Base-by-base conservation (phyloP, 805 yeast genomes). In the Saccharomycopsis microspora region DNA sequence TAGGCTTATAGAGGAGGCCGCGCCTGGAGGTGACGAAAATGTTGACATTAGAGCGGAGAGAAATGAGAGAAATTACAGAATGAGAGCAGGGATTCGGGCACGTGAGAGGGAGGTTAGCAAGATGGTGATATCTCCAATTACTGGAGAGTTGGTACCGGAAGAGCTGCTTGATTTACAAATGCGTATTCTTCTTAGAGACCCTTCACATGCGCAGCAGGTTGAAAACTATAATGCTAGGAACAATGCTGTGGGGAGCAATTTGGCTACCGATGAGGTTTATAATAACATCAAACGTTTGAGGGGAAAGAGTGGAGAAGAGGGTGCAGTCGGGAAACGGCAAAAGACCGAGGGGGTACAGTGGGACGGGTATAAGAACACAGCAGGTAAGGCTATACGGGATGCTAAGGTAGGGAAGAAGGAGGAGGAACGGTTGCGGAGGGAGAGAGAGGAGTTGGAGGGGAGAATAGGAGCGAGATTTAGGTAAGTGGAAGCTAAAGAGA, bases 121-220 rank as follows among this genome's bases (percentile, higher is more conserved):
- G 36, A 8, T 34, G n/a, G n/a, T 34, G 10, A 72, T 68, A 53
- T 86, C 96, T 59, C 96, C 96, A n/a, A 68, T 85, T 39, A 85
- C 96, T 0, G 81, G 81, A 1, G 72, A 78, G 56, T 57, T 72
- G 58, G 73, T 89, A 1, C 82, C 89, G 0, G 93, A 84, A 55
- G 69, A 72, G 39, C 67, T 80, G 53, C 86, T 83, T 58, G 82
- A 76, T 51, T 74, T 72, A 52, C 97, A 90, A 60, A 67, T 89
- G 55, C 74, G 76, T 50, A 74, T 79, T 10, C 66, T 83, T 47
- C 66, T 85, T 36, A 65, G 89, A 41, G 95, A 89, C 62, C 95
- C 96, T 3, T 69, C 76, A 54, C 85, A 85, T 64, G 73, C 77
- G 54, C 78, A 77, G 48, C 87, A 86, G 60, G 79, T 77, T 57